These are phyloP conservation scores for Boletus edulis DNA, from an alignment of 768 basidiomycete genomes.

Conservation along the genomic window DNA sequence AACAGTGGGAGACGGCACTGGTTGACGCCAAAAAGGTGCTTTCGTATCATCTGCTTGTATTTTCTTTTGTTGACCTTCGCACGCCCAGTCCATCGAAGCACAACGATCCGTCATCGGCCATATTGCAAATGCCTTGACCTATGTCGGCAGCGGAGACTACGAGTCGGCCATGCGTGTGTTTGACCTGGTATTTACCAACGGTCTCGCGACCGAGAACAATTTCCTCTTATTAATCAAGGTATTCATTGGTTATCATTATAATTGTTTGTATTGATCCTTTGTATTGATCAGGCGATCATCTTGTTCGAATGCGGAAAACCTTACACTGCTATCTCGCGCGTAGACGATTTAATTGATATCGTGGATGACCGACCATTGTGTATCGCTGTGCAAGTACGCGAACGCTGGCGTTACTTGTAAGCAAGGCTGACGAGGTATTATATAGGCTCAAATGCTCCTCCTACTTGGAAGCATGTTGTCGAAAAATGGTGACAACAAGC, in stretches of 20 bases:
- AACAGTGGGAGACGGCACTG: not conserved
- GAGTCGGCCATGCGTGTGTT: slow-evolving; percentile 4
- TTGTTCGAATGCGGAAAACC: slow-evolving; percentile 8
- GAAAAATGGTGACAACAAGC: not conserved
- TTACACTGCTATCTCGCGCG: slow-evolving; percentile 4
- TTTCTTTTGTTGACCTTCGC: not conserved
- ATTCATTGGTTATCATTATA: accelerated
- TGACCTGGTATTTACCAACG: slow-evolving; percentile 5
- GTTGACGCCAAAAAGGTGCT: slow-evolving; percentile 5
- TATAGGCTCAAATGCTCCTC: slow-evolving; percentile 9
- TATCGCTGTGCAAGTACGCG: slow-evolving; percentile 1
- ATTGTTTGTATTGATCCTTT: not conserved
- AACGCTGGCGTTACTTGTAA: not conserved
- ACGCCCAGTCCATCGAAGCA: not conserved
- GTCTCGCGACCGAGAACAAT: not conserved
- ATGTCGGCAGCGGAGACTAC: not conserved
- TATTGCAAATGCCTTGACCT: not conserved
- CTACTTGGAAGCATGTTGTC: not conserved
- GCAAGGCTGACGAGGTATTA: not conserved
- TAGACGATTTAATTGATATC: not conserved
- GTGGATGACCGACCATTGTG: not conserved
- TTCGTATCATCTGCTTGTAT: not conserved
- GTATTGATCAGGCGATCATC: not conserved
- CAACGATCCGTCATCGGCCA: not conserved
- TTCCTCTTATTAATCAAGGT: slow-evolving; percentile 15